Base-by-base conservation (phyloP, 148 eudicot genomes). In the Rhododendron williamsianum region DNA sequence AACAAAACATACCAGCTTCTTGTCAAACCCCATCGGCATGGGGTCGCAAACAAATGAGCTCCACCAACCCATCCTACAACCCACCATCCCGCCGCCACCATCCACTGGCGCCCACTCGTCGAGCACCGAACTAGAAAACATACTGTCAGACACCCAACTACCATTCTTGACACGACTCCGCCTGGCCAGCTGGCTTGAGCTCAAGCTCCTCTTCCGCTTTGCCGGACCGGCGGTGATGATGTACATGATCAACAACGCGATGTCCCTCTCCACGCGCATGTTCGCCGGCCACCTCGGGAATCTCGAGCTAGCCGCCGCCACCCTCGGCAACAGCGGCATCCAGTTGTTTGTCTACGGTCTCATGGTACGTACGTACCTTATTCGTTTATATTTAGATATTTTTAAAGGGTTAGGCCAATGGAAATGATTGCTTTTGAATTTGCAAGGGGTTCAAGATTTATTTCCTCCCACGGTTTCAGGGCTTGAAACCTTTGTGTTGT, bases 211-310 rank as follows among this genome's bases (percentile, higher is more conserved):
- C 10, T 71, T 91, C n/a, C 87, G 85, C 6, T 78, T 91, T 0
- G 92, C 93, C 0, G 92, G 89, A 4, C 95, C 95, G 1, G 93
- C 95, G 0, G 89, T 91, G 8, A 78, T 87, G 9, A 90, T 93
- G 30, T 93, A 91, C 88, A 78, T 93, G 82, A 88, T 93, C 1
- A 91, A 89, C 86, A 90, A 91, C 67, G 80, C 91, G 0, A 69
- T 87, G 4, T 91, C 92, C 0, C 81, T 88, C 87, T 85, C 92
- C 51, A 93, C 95, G 4, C 93, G 87, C 36, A 91, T 93, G 71
- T 91, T 89, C 23, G 86, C 91, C 67, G 95, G 95, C 77, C 95
- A 91, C 72, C 92, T 93, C 33, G 95, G 95, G 7, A 93, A 93
- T 52, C 92, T 93, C 3, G 81, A 91, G 48, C 88, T 91, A 9